Evolutionary conservation across 1,284 basidiomycete genomes (phyloP).

Genomic region (Cryptococcus depauperatus): DNA sequence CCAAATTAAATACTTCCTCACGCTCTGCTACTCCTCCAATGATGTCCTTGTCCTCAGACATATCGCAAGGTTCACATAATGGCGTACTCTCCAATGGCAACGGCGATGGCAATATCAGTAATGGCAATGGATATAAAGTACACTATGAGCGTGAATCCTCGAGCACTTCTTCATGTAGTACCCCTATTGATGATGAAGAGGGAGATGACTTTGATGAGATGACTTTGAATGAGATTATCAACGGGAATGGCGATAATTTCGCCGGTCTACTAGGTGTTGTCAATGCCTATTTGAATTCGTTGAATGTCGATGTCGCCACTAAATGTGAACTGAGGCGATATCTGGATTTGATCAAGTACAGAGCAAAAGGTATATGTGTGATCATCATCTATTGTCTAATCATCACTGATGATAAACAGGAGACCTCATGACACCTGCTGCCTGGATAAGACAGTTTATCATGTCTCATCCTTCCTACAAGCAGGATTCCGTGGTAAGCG

Average conservation of each 20-base stretch:
- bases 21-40: slow-evolving; percentile 34
- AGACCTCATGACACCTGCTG: slow-evolving; percentile 76
- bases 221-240: slow-evolving; percentile 87
- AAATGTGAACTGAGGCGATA: slow-evolving; percentile 65
- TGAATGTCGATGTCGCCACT: slow-evolving; percentile 65
- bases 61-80: slow-evolving; percentile 3
- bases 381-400: neutral
- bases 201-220: slow-evolving; percentile 79
- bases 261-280: slow-evolving; percentile 82
- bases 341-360: slow-evolving; percentile 64
- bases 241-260: slow-evolving; percentile 67
- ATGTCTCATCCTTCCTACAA: slow-evolving; percentile 82
- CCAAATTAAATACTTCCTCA: slow-evolving; percentile 33
- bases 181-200: slow-evolving; percentile 49
- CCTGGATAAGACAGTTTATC: slow-evolving; percentile 90
- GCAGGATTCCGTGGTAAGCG: slow-evolving; percentile 77
- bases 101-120: slow-evolving; percentile 1
- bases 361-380: slow-evolving; percentile 63
- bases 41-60: slow-evolving; percentile 1
- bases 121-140: neutral
- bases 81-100: slow-evolving; percentile 7
- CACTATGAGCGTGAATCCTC: slow-evolving; percentile 9
- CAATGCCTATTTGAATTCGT: slow-evolving; percentile 74
- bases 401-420: slow-evolving; percentile 49
- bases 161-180: slow-evolving; percentile 33